Percentiles rank a stretch among this genome's conserved stretches.
Evolutionary conservation across 2,329 filamentous ascomycete genomes (phyloP).

Genomic region (Tolypocladium ovalisporum): DNA sequence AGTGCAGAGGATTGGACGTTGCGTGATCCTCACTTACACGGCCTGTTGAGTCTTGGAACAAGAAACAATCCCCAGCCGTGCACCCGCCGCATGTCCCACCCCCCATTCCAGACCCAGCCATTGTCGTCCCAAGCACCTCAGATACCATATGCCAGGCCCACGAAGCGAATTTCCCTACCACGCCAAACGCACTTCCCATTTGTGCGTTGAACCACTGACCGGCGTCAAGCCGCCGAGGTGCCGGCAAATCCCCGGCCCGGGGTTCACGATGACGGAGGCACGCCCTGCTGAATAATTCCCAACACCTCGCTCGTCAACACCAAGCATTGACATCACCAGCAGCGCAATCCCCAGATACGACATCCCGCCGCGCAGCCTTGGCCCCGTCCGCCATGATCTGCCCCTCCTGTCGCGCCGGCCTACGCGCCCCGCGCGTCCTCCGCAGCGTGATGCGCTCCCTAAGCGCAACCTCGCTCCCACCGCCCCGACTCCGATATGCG

Average conservation of each 20-base stretch:
- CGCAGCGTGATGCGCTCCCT: background rate
- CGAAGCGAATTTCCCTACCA: too few species aligned
- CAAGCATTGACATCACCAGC: background rate
- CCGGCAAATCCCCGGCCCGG: background rate
- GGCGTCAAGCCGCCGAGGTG: background rate
- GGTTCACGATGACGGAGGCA: background rate
- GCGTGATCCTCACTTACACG: too few species aligned
- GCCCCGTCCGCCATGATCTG: constrained; percentile 5
- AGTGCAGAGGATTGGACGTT: too few species aligned
- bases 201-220: too few species aligned
- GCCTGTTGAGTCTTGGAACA: too few species aligned
- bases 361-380: background rate
- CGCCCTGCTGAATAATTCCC: background rate
- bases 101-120: too few species aligned
- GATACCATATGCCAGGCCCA: too few species aligned
- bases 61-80: too few species aligned
- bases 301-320: background rate
- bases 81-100: too few species aligned
- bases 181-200: too few species aligned
- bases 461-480: background rate
- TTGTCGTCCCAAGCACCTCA: too few species aligned
- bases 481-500: background rate
- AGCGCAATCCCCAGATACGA: background rate
- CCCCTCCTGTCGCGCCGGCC: constrained; percentile 7
- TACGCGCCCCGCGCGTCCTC: constrained; percentile 1